Evolutionary conservation across 2,329 filamentous ascomycete species (phyloP).

Genomic region (Anthostomella pinea): DNA sequence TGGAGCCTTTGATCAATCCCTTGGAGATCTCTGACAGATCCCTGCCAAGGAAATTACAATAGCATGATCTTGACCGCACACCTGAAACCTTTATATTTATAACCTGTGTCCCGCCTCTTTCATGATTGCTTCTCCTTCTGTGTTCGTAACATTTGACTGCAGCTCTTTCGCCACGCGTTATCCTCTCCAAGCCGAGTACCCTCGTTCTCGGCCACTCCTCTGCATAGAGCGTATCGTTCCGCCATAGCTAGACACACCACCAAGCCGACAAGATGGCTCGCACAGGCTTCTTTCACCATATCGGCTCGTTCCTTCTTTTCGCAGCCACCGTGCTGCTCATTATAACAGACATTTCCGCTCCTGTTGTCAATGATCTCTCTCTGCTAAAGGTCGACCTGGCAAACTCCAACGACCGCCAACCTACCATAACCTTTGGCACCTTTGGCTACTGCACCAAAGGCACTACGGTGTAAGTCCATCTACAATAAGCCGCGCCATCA

Average conservation of each 20-base stretch:
- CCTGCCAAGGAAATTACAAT: slow-evolving; percentile 15
- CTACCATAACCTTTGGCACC: slow-evolving; percentile 40
- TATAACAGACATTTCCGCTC: slow-evolving; percentile 45
- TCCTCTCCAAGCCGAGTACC: no score
- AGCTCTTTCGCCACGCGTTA: no score
- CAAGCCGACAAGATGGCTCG: slow-evolving; percentile 23
- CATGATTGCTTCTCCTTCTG: no score
- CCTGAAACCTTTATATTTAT: slow-evolving; percentile 10
- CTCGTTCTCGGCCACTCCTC: background rate
- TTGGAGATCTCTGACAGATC: slow-evolving; percentile 5
- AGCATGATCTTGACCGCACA: slow-evolving; percentile 8
- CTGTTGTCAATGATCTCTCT: slow-evolving; percentile 41
- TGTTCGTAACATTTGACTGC: no score
- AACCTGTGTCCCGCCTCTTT: slow-evolving; percentile 11
- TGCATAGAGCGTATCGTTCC: background rate
- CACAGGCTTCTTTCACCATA: slow-evolving; percentile 37
- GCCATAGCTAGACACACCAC: background rate
- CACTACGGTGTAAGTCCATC: slow-evolving; percentile 16
- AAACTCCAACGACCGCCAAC: slow-evolving; percentile 13
- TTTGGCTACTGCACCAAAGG: slow-evolving; percentile 42
- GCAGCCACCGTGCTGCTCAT: slow-evolving; percentile 43
- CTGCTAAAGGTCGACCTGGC: slow-evolving; percentile 40
- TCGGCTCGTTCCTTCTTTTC: slow-evolving; percentile 45
- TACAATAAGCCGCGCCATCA: background rate
- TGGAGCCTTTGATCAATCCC: no score